Percentiles rank a stretch among this genome's conserved stretches.
Conservation (phyloP, 1,284 basidiomycete species). For the Thecaphora thlaspeos region DNA sequence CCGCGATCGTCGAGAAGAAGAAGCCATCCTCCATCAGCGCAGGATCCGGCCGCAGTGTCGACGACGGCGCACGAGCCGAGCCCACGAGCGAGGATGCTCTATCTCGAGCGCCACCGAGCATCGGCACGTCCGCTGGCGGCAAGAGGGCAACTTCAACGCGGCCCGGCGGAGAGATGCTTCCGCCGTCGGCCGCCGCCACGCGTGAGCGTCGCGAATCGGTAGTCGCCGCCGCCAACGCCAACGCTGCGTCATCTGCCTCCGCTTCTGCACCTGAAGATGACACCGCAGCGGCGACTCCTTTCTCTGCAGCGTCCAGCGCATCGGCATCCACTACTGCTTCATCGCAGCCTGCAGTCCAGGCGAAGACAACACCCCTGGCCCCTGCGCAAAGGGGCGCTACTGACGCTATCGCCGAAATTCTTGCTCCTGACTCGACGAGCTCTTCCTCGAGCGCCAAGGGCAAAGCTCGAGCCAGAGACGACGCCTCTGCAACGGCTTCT, state of each 20-base stretch:
- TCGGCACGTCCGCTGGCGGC: neutral
- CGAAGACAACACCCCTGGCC: too few species aligned
- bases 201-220: too few species aligned
- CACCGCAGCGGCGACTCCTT: too few species aligned
- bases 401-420: too few species aligned
- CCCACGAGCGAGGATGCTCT: neutral
- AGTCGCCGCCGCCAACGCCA: too few species aligned
- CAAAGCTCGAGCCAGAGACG: constrained; percentile 6
- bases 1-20: neutral
- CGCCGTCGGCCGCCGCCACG: neutral
- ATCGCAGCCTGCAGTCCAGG: too few species aligned
- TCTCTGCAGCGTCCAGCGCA: too few species aligned
- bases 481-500: neutral
- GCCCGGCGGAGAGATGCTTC: neutral
- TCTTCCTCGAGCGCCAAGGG: constrained; percentile 6
- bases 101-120: too few species aligned
- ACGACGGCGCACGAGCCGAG: neutral
- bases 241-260: neutral
- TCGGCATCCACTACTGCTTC: too few species aligned
- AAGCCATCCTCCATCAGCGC: neutral
- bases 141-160: neutral
- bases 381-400: too few species aligned
- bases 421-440: too few species aligned
- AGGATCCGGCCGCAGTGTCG: neutral
- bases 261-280: too few species aligned